Conservation (phyloP, 2,329 filamentous ascomycete genomes). For the Hypomyces perniciosus region DNA sequence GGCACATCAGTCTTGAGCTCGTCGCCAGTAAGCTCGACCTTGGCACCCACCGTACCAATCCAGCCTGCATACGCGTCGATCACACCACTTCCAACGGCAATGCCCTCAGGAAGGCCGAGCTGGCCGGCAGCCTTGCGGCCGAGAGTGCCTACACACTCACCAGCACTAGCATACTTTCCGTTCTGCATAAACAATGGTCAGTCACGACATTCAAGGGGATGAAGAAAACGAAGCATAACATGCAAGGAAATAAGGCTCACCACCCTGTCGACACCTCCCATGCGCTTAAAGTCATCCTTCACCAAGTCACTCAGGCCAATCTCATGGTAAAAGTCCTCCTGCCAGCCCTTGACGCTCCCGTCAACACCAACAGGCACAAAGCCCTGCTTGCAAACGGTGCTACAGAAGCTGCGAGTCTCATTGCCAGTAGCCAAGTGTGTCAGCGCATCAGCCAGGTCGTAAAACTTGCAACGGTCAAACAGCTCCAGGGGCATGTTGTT, state of each 20-base stretch:
- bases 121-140: conserved; percentile 78
- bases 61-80: conserved; percentile 98
- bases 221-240: conserved; percentile 13
- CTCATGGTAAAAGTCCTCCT: conserved; percentile 82
- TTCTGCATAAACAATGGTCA: conserved; percentile 53
- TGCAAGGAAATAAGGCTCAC: conserved; percentile 52
- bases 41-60: conserved; percentile 98
- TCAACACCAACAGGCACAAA: conserved; percentile 96
- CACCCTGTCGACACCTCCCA: conserved; percentile 92
- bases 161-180: conserved; percentile 83
- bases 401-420: conserved; percentile 90
- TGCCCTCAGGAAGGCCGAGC: conserved; percentile 77
- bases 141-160: conserved; percentile 80
- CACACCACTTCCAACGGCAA: conserved; percentile 90
- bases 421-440: conserved; percentile 91
- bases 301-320: conserved; percentile 83
- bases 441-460: conserved; percentile 86
- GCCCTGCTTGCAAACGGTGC: conserved; percentile 94
- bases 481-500: conserved; percentile 92
- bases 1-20: conserved; percentile 61
- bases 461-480: conserved; percentile 93
- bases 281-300: conserved; percentile 82
- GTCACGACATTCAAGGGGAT: neutral
- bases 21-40: conserved; percentile 66
- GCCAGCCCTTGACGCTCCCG: conserved; percentile 96